phyloP scores from a whole-genome alignment of 345 rosid species.

The Clarkia xantiana region DNA sequence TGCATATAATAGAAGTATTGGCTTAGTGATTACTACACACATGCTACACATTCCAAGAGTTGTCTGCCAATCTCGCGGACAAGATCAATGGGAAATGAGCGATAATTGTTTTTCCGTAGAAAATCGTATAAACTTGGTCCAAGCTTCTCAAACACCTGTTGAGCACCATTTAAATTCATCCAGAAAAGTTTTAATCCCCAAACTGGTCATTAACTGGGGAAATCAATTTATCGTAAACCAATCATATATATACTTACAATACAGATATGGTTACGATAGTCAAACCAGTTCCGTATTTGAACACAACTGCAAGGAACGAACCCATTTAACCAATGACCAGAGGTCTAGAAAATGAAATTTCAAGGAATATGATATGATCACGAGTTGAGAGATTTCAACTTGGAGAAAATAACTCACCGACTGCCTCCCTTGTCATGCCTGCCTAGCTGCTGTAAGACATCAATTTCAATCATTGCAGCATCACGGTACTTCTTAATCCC shows the following conservation, averaged over 20 bases:
- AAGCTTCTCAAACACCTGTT: constrained; percentile 76
- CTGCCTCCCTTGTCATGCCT: constrained; percentile 60
- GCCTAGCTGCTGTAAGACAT: constrained; percentile 58
- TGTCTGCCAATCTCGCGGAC: constrained; percentile 65
- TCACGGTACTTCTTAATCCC: constrained; percentile 69
- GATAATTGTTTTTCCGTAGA: constrained; percentile 56
- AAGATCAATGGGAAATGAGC: constrained; percentile 58
- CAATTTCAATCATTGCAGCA: constrained; percentile 88
- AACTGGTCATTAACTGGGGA: not conserved
- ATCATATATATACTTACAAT: constrained; percentile 34
- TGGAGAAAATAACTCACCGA: constrained; percentile 29
- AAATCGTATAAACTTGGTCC: constrained; percentile 72
- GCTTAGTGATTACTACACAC: constrained; percentile 37
- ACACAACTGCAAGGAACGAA: constrained; percentile 87
- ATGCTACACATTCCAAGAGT: constrained; percentile 72
- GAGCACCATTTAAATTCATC: constrained; percentile 15
- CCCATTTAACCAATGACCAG: constrained; percentile 47
- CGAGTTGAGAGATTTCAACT: not conserved
- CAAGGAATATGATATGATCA: not conserved
- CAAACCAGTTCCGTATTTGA: constrained; percentile 47
- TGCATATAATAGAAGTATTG: constrained; percentile 1
- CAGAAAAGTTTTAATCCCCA: constrained; percentile 1
- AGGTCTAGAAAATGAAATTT: constrained; percentile 1
- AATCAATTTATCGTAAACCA: constrained; percentile 1
- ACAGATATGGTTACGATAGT: constrained; percentile 50